Conservation (phyloP, 257 asterid species). For the Paulownia fortunei region DNA sequence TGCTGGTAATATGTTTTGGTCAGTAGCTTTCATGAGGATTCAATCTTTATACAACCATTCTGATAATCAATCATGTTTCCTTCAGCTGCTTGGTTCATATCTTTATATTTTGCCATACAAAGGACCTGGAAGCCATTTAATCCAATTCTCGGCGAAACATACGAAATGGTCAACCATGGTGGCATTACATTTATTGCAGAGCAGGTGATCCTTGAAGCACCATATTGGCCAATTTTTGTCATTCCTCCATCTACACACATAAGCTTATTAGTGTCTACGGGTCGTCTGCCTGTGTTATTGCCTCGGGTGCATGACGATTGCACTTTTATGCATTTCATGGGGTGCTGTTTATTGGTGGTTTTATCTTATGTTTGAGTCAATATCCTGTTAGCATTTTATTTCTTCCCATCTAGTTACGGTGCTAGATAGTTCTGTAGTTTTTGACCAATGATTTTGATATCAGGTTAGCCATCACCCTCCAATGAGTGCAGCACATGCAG, state of each 20-base stretch:
- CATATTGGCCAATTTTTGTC: background rate
- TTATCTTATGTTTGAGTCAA: conserved; percentile 10
- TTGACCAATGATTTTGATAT: conserved; percentile 9
- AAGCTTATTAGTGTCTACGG: too few relatives aligned
- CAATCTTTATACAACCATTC: background rate
- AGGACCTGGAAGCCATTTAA: conserved; percentile 79
- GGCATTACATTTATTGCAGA: conserved; percentile 67
- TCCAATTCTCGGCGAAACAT: conserved; percentile 73
- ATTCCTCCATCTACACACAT: too few relatives aligned
- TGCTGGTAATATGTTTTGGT: conserved; percentile 31
- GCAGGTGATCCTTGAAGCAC: conserved; percentile 44
- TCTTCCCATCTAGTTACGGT: background rate
- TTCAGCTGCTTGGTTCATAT: conserved; percentile 72
- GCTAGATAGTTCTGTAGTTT: background rate
- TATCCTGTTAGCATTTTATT: background rate
- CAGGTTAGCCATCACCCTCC: conserved; percentile 68
- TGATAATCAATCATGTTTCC: background rate
- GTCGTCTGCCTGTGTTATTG: background rate
- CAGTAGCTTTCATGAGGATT: background rate
- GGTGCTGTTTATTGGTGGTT: too few relatives aligned
- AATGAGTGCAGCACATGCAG: conserved; percentile 72
- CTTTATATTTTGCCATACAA: conserved; percentile 56
- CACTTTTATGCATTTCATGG: too few relatives aligned
- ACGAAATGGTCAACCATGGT: conserved; percentile 62
- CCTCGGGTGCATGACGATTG: background rate